These are phyloP conservation scores for Aspergillus ruber DNA, from an alignment of 2,329 filamentous ascomycete genomes.

Conservation along the genomic window DNA sequence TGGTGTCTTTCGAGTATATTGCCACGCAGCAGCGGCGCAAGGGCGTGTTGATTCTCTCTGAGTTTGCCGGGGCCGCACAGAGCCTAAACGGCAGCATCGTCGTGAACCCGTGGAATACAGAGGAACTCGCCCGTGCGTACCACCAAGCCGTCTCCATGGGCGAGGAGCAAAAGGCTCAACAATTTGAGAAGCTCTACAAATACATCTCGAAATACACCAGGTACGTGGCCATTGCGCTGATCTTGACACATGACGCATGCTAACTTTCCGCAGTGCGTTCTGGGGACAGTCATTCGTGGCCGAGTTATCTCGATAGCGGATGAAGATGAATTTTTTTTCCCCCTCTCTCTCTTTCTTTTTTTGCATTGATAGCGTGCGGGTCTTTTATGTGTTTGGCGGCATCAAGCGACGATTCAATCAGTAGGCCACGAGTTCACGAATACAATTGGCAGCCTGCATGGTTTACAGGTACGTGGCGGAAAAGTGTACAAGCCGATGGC, in stretches of 20 bases:
- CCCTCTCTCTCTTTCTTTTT: background rate
- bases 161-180: constrained; percentile 70
- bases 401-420: background rate
- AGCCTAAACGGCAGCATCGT: constrained; percentile 84
- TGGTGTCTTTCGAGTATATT: constrained; percentile 95
- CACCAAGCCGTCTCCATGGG: constrained; percentile 93
- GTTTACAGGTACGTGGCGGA: background rate
- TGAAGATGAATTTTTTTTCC: background rate
- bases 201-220: constrained; percentile 95
- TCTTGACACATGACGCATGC: background rate
- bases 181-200: constrained; percentile 81
- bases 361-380: background rate
- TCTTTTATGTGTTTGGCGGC: background rate
- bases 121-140: constrained; percentile 86
- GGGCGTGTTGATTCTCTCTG: constrained; percentile 85
- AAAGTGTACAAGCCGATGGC: too few relatives aligned
- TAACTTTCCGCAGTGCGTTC: constrained; percentile 56
- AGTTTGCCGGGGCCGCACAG: constrained; percentile 89
- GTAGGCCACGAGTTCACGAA: background rate
- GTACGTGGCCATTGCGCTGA: constrained; percentile 27
- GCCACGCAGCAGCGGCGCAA: constrained; percentile 81
- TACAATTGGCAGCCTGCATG: background rate
- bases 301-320: constrained; percentile 56
- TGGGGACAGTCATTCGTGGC: constrained; percentile 86
- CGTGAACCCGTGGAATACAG: constrained; percentile 95